Conservation (phyloP, 2,329 filamentous ascomycete species). For the Talaromyces marneffei region DNA sequence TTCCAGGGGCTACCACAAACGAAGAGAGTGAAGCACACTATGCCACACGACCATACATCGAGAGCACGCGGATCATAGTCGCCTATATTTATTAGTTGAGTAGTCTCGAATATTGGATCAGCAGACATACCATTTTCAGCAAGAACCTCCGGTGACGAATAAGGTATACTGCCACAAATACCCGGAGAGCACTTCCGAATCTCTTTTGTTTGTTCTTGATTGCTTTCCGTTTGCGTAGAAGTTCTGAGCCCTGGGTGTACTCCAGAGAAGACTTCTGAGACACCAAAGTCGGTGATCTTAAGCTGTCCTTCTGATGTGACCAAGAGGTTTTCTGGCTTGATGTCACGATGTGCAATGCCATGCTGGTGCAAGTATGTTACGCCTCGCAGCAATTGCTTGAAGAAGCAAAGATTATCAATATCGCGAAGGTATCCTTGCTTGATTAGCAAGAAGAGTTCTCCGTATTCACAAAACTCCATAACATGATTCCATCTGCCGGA, state of each 20-base stretch:
- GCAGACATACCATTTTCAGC: conserved; percentile 53
- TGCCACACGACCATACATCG: conserved; percentile 80
- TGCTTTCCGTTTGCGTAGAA: conserved; percentile 66
- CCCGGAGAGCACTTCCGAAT: conserved; percentile 68
- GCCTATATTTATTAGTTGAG: conserved; percentile 26
- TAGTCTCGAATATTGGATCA: conserved; percentile 20
- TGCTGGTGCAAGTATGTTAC: conserved; percentile 75
- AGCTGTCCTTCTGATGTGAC: conserved; percentile 73
- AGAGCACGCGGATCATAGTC: conserved; percentile 69
- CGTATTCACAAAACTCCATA: conserved; percentile 84
- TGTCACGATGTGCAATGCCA: conserved; percentile 83
- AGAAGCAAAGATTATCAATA: conserved; percentile 72
- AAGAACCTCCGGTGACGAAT: conserved; percentile 81
- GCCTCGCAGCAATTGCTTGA: conserved; percentile 82
- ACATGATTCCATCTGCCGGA: conserved; percentile 79
- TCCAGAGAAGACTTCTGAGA: conserved; percentile 78
- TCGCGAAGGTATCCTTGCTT: conserved; percentile 62
- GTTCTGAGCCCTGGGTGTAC: conserved; percentile 68
- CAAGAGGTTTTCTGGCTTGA: conserved; percentile 83
- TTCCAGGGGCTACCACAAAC: conserved; percentile 70
- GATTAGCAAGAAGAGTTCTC: conserved; percentile 72
- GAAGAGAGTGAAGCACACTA: conserved; percentile 73
- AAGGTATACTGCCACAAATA: conserved; percentile 78
- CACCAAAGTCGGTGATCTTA: conserved; percentile 89
- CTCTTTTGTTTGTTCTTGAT: conserved; percentile 60